Base-by-base conservation (phyloP, 805 yeast species). In the Candida incommunis region DNA sequence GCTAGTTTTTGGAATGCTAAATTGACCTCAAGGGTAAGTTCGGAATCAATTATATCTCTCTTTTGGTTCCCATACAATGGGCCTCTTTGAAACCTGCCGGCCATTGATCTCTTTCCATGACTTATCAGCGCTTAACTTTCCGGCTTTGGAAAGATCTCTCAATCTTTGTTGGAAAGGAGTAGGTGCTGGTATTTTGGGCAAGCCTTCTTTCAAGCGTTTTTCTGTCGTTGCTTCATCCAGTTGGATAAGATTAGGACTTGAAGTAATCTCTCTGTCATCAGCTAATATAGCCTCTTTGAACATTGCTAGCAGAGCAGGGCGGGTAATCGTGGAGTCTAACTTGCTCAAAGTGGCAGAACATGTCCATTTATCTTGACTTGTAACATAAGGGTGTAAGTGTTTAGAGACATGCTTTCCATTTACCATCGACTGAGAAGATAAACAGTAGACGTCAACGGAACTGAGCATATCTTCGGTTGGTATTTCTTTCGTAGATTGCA, bases 221-320 rank as follows among this genome's bases (percentile, higher is more conserved):
- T 41, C 26, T 11, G 57, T 56, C 5, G 57, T 55, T 44, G 61
- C 61, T 4, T 54, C 53, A 1, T 50, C 22, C 13, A 18, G 22
- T 15, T 47, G 3, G 55, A 53, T 4, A 5, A 69, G 46, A n/a
- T 64, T 66, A 3, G 61, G 50, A 3, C 59, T 66, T 26, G 68
- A 47, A 2, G 64, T 59, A 40, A 55, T 54, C n/a, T 68, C 41
- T 3, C 55, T 55, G 15, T 25, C 27, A 7, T 25, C 27, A 5
- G n/a, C 5, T n/a, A 11, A 11, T 9, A 4, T 5, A 16, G 20
- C 4, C 4, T 31, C 37, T 9, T 16, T 31, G 20, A 31, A 31
- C 18, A 31, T 31, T 9, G 13, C 11, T 5, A 5, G 9, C 20
- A 31, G 37, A 4, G n/a, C 20, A 11, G 18, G 20, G 18, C 18